phyloP scores from a whole-genome alignment of 768 basidiomycete genomes.

The Leccinum olivaceopallidum region DNA sequence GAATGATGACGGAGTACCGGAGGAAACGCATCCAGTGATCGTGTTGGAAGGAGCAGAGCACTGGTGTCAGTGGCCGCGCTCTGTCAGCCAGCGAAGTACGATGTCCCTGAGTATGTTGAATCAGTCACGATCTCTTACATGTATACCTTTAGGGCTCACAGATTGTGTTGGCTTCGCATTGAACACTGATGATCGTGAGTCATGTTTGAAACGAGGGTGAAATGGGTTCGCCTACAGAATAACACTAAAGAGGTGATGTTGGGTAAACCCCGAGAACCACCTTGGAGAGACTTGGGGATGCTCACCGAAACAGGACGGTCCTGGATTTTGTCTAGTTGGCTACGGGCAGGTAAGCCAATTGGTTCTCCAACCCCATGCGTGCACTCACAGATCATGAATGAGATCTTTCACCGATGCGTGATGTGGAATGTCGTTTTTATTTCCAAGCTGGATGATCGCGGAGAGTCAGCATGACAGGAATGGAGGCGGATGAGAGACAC shows the following conservation, averaged over 20 bases:
- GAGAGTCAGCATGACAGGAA: neutral
- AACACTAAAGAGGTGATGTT: conserved; percentile 51
- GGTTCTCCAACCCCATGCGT: too few species aligned
- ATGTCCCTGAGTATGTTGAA: conserved; percentile 57
- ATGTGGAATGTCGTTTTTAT: conserved; percentile 86
- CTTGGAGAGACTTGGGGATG: conserved; percentile 13
- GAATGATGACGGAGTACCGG: neutral
- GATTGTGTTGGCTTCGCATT: conserved; percentile 94
- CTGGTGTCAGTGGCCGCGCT: conserved; percentile 58
- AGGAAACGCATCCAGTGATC: neutral
- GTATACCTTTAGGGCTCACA: conserved; percentile 46
- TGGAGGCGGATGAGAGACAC: conserved; percentile 28
- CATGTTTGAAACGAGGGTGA: neutral
- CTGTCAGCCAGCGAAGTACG: conserved; percentile 84
- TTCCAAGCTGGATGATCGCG: conserved; percentile 61
- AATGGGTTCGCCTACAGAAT: conserved; percentile 55
- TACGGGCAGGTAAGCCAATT: conserved; percentile 30
- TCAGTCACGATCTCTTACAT: neutral
- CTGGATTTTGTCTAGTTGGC: conserved; percentile 73
- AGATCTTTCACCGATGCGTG: conserved; percentile 82
- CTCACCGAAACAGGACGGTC: conserved; percentile 85
- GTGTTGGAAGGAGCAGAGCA: neutral
- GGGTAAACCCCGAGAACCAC: neutral
- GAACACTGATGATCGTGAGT: conserved; percentile 63
- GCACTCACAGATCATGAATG: conserved; percentile 68